Evolutionary conservation across 2,329 filamentous ascomycete genomes (phyloP), one percentile per base, ranked within the genome.

Genomic region (Pyrenophora tritici-repentis): DNA sequence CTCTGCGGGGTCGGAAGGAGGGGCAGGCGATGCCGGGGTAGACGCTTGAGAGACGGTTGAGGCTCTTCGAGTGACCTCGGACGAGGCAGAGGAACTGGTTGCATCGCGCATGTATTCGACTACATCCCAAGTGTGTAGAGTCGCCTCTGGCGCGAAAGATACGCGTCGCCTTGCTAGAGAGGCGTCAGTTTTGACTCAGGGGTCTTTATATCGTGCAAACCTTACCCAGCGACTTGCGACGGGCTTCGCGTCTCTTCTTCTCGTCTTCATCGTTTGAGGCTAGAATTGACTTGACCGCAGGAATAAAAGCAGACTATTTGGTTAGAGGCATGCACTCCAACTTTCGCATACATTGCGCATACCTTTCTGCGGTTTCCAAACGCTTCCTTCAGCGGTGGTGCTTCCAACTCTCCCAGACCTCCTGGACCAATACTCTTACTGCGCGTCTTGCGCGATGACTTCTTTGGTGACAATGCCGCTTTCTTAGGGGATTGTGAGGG

Each of bases 341-440:
- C 1, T 33, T 14, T 13, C 17, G 5, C 43, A 47, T 12, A 26
- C 17, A 32, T 2, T 32, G 38, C 14, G 29, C 79, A 68, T 82
- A 94, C 91, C 78, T 91, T 89, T 73, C 89, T 84, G 64, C 89
- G 81, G 72, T 96, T 95, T 29, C 89, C 90, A 67, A 81, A 84
- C 37, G 83, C 83, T 67, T 87, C 83, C 72, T 88, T 91, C 47
- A 95, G 80, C 50, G 68, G 65, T 31, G 88, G 87, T 78, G 95
- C 91, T 38, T 96, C 91, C 38, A 96, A 76, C 78, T 95, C 91
- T 42, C 95, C 91, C 36, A 97, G 76, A 20, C 92, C 91, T 42
- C 93, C 94, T 13, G 94, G 93, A 2, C 94, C 94, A 62, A 99
- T 87, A 76, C 93, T 97, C 79, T 97, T 97, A 76, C 93, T 97